Percentiles rank a stretch among this genome's conserved stretches.
Conservation (phyloP, 768 basidiomycete genomes). For the Rhodotorula babjevae region DNA sequence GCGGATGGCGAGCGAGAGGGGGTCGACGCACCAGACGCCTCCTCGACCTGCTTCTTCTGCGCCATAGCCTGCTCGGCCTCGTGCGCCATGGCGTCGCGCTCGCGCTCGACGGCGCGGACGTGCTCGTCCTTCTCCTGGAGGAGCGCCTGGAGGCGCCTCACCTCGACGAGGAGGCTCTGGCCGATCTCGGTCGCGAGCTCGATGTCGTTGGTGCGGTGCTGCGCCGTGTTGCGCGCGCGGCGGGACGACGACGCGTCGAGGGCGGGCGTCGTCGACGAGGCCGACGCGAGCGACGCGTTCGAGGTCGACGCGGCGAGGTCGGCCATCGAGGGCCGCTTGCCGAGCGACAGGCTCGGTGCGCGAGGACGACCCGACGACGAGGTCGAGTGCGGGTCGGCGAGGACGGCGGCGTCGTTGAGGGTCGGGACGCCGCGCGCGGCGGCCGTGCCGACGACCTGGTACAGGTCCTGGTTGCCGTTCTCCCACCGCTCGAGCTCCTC, state of each 20-base stretch:
- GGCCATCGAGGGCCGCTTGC: conserved; percentile 4
- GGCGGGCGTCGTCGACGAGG: background rate
- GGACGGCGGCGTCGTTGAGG: background rate
- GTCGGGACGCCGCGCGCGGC: conserved; percentile 47
- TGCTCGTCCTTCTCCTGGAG: conserved; percentile 88
- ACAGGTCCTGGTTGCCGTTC: conserved; percentile 68
- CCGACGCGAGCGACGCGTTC: background rate
- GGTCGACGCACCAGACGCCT: conserved; percentile 62
- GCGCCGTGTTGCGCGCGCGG: conserved; percentile 77
- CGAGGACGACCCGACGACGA: background rate
- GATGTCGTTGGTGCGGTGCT: conserved; percentile 78
- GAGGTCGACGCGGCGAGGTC: conserved; percentile 14
- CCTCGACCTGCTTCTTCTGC: conserved; percentile 74
- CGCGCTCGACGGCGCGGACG: conserved; percentile 83
- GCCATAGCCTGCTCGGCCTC: conserved; percentile 67
- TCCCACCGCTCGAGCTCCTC: conserved; percentile 74
- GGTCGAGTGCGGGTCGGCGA: background rate
- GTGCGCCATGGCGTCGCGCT: conserved; percentile 81
- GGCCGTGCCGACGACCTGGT: conserved; percentile 62
- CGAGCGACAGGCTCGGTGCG: background rate
- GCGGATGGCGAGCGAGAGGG: background rate
- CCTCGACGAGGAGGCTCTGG: conserved; percentile 82
- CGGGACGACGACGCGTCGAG: conserved; percentile 57
- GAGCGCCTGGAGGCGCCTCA: conserved; percentile 81
- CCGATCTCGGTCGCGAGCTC: conserved; percentile 99